Evolutionary conservation across 305 asterid species (phyloP).

Genomic region (Rubia occidens): DNA sequence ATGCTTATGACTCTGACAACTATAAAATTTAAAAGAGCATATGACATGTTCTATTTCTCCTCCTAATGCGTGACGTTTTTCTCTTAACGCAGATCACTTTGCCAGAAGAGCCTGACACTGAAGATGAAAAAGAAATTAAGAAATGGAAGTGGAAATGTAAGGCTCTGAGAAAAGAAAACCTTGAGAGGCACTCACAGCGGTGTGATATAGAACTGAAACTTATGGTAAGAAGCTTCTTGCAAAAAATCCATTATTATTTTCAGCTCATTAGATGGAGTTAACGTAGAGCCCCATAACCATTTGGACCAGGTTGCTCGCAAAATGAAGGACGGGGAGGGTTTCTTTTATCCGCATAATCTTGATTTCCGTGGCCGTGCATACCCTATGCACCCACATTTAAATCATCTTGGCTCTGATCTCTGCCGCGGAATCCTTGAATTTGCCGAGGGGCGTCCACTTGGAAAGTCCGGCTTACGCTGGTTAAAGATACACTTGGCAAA

Average conservation of each 20-base stretch:
- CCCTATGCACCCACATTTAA: conserved; percentile 96
- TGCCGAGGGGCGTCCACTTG: conserved; percentile 92
- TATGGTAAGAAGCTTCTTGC: conserved; percentile 54
- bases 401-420: conserved; percentile 94
- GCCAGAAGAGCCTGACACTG: conserved; percentile 80
- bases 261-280: background rate
- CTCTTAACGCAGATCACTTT: conserved; percentile 47
- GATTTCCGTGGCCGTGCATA: conserved; percentile 99
- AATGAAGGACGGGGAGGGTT: conserved; percentile 94
- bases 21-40: too few relatives aligned
- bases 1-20: background rate
- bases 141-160: conserved; percentile 92
- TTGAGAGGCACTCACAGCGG: conserved; percentile 87
- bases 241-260: conserved; percentile 4
- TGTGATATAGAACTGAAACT: conserved; percentile 94
- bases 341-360: conserved; percentile 89
- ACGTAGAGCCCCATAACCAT: conserved; percentile 11
- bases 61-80: conserved; percentile 6
- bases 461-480: conserved; percentile 81
- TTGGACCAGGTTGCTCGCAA: conserved; percentile 84
- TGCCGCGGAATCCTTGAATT: conserved; percentile 91
- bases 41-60: background rate
- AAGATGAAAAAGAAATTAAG: conserved; percentile 59
- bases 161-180: conserved; percentile 57
- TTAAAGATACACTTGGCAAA: conserved; percentile 82